phyloP scores from a whole-genome alignment of 257 asterid species.

The Vinca minor region DNA sequence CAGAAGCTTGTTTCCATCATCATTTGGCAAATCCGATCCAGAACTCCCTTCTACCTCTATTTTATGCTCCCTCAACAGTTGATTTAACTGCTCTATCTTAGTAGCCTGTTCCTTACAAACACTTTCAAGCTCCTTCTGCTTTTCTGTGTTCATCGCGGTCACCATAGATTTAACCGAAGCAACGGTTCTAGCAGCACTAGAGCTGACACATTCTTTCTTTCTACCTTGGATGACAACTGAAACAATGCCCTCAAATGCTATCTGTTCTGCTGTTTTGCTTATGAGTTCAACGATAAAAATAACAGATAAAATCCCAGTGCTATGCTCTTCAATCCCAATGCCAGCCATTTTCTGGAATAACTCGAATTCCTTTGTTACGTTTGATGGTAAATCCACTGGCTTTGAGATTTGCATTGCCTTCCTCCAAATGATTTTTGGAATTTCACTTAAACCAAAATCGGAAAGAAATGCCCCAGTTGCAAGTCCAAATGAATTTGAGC shows the following conservation, averaged over 20 bases:
- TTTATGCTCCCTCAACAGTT: slow-evolving; percentile 55
- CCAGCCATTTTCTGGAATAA: slow-evolving; percentile 66
- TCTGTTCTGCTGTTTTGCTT: slow-evolving; percentile 85
- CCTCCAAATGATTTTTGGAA: slow-evolving; percentile 88
- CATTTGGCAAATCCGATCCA: slow-evolving; percentile 4
- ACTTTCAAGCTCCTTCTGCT: slow-evolving; percentile 58
- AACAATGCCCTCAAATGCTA: slow-evolving; percentile 93
- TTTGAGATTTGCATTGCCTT: slow-evolving; percentile 81
- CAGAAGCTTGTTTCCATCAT: slow-evolving; percentile 32
- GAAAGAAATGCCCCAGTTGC: slow-evolving; percentile 99
- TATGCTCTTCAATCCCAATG: slow-evolving; percentile 49
- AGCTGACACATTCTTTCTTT: slow-evolving; percentile 68
- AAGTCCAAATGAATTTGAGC: slow-evolving; percentile 98
- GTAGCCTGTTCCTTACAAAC: slow-evolving; percentile 74
- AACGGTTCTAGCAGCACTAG: slow-evolving; percentile 77
- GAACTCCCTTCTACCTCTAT: slow-evolving; percentile 29
- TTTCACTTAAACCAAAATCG: slow-evolving; percentile 96
- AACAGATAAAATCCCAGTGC: slow-evolving; percentile 42
- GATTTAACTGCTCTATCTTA: slow-evolving; percentile 59
- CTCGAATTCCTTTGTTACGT: slow-evolving; percentile 46
- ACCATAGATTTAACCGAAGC: slow-evolving; percentile 65
- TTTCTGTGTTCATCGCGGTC: slow-evolving; percentile 40
- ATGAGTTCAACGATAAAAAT: slow-evolving; percentile 76
- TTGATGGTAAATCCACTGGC: slow-evolving; percentile 45
- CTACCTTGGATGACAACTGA: slow-evolving; percentile 74